Base-by-base conservation (phyloP, 1,284 basidiomycete genomes). In the Fomitopsis schrenkii region DNA sequence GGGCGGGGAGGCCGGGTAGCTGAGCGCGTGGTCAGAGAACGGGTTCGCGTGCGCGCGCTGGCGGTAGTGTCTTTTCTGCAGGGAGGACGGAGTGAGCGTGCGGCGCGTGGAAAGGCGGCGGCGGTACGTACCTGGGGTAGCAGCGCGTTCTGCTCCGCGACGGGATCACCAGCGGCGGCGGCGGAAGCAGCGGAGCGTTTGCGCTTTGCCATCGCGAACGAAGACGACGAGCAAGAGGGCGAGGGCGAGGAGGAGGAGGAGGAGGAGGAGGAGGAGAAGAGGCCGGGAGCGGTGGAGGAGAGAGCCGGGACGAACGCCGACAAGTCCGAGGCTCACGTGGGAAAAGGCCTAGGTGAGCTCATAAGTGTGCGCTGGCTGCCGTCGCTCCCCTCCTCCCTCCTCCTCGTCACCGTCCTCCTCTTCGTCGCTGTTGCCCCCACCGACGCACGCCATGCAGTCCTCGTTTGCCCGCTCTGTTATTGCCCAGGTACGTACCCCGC, bases 41-140 rank as follows among this genome's bases (percentile, higher is more conserved):
- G 97, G 97, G 74, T 99, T 99, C 7, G 97, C 96, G 74, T 99
- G 97, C 3, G 97, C 97, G 60, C 97, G 84, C 74, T 99, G 97
- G 26, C 97, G 84, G 76, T 99, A 99, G 76, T 93, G 94, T 70
- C 92, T 87, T 90, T 98, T 98, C 91, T 97, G 59, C 58, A 62
- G 48, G 54, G 10, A 8, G 30, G 38, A 56, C 42, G 62, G 57
- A 55, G 61, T 46, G 58, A 50, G 54, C 26, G 57, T 55, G 55
- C 26, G 36, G 12, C 54, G 57, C 44, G 54, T 48, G 40, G 35
- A 30, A 2, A 30, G 59, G 53, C 62, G 60, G 57, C 53, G 45
- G 6, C 17, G 14, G 44, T 7, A 66, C 71, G 40, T 54, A 74
- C 75, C 67, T 76, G 75, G 33, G 75, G 75, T 7, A 76, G 68